These are phyloP conservation scores for Fusarium albidum DNA, from an alignment of 2,329 filamentous ascomycete species.

Conservation along the genomic window DNA sequence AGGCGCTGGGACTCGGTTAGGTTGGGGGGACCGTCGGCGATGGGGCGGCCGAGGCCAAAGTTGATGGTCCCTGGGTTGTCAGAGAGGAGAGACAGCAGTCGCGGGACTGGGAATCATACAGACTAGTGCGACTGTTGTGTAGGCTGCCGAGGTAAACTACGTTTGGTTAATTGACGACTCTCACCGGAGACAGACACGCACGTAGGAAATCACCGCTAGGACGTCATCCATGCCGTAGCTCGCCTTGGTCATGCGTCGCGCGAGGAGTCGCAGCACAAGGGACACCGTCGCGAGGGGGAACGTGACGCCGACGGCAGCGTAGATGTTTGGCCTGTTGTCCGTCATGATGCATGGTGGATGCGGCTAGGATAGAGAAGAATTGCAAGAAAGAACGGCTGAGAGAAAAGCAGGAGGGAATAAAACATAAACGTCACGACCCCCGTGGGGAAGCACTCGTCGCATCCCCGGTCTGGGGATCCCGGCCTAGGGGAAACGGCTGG, in stretches of 20 bases:
- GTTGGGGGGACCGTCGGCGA: conserved; percentile 11
- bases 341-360: conserved; percentile 37
- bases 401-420: no score
- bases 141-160: no score
- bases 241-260: conserved; percentile 34
- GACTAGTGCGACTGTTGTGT: no score
- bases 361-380: no score
- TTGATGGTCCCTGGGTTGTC: conserved; percentile 1
- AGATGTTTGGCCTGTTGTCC: conserved; percentile 35
- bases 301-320: conserved; percentile 32
- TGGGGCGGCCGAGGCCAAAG: conserved; percentile 28
- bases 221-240: conserved; percentile 35
- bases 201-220: conserved; percentile 34
- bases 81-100: no score
- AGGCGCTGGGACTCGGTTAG: conserved; percentile 24
- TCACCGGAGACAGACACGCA: conserved; percentile 16
- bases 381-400: no score
- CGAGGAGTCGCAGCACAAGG: conserved; percentile 26
- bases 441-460: no score
- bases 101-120: no score
- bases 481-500: no score
- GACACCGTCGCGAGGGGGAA: conserved; percentile 32
- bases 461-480: no score
- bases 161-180: neutral
- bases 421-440: no score